phyloP scores from a whole-genome alignment of 108 stramenopile genomes.

The Skeletonema tropicum region DNA sequence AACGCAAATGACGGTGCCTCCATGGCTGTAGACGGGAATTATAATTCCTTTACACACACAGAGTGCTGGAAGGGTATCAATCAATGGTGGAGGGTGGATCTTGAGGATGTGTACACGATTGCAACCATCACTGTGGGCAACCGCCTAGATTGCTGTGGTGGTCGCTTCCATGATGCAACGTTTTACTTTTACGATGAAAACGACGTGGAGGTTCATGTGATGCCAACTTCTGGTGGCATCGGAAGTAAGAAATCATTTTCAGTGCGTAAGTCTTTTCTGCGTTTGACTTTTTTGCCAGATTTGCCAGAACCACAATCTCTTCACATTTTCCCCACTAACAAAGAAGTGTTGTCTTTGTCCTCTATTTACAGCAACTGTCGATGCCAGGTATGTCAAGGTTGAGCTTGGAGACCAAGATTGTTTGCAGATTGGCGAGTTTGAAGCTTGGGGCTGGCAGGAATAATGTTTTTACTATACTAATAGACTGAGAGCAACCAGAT shows the following conservation, averaged over 20 bases:
- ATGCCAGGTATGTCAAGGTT: conserved; percentile 9
- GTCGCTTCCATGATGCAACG: conserved; percentile 11
- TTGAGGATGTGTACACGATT: conserved; percentile 20
- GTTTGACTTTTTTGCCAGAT: too few species aligned
- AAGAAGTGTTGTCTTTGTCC: too few species aligned
- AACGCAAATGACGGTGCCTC: not conserved
- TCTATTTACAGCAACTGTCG: too few species aligned
- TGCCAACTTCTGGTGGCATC: not conserved
- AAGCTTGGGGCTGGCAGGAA: not conserved
- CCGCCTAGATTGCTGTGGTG: conserved; percentile 28
- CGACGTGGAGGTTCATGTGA: not conserved
- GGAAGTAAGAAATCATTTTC: not conserved
- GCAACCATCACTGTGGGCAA: conserved; percentile 12
- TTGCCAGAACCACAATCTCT: too few species aligned
- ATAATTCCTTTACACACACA: conserved; percentile 14
- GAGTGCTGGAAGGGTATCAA: conserved; percentile 2
- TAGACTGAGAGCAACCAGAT: too few species aligned
- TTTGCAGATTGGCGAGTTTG: conserved; percentile 19
- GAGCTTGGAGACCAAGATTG: conserved; percentile 4
- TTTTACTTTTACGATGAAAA: conserved; percentile 18
- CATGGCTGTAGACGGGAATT: conserved; percentile 18
- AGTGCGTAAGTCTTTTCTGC: not conserved
- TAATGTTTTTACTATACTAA: not conserved
- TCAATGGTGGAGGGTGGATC: conserved; percentile 20
- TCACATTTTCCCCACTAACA: too few species aligned